Percentiles rank a stretch among this genome's conserved stretches.
These are phyloP conservation scores for Trichoderma sp. DNA, from an alignment of 2,329 filamentous ascomycete genomes.

Conservation along the genomic window DNA sequence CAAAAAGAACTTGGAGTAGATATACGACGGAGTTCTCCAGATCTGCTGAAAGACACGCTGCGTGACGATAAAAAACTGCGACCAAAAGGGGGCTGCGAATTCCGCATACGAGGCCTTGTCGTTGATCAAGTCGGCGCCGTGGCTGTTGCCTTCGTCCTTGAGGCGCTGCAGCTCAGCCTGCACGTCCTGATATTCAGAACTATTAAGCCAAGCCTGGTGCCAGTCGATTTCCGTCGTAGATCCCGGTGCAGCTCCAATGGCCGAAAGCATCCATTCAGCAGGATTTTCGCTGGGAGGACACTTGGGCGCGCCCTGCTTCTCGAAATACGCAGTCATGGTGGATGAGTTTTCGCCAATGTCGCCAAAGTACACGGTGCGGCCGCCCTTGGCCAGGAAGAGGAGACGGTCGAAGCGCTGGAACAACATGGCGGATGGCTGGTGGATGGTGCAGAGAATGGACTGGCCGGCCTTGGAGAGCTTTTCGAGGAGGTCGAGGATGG, in stretches of 20 bases:
- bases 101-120: constrained; percentile 43
- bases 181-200: constrained; percentile 31
- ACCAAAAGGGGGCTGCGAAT: constrained; percentile 65
- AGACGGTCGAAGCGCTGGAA: constrained; percentile 55
- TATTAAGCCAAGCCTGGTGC: constrained; percentile 35
- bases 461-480: constrained; percentile 57
- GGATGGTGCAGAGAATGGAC: constrained; percentile 50
- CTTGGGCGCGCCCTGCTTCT: constrained; percentile 36
- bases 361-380: constrained; percentile 48
- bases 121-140: not conserved
- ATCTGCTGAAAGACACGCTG: constrained; percentile 72
- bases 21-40: constrained; percentile 74
- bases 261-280: constrained; percentile 60
- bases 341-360: constrained; percentile 46
- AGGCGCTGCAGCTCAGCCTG: constrained; percentile 33
- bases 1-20: constrained; percentile 67
- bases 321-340: constrained; percentile 57
- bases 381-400: constrained; percentile 52
- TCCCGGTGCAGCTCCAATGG: constrained; percentile 46
- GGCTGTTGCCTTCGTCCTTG: not conserved
- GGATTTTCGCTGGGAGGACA: constrained; percentile 56
- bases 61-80: constrained; percentile 60
- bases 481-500: constrained; percentile 67
- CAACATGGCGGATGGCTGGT: constrained; percentile 43
- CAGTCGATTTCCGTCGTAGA: constrained; percentile 43